Evolutionary conservation across 1,284 basidiomycete genomes (phyloP), one percentile per base, ranked within the genome.

Genomic region (Sutorius eximius): DNA sequence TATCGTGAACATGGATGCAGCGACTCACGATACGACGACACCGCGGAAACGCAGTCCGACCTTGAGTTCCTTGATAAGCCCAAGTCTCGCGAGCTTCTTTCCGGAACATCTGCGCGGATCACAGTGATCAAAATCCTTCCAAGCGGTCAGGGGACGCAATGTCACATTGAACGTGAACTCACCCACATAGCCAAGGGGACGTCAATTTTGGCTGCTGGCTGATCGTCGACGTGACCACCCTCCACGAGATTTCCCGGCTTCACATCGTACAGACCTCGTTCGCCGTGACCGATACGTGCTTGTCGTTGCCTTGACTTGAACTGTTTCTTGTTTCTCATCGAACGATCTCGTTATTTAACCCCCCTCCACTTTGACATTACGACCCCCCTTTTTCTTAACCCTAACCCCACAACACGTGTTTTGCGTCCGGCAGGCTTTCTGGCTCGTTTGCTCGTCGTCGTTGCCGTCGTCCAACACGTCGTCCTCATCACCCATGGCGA

Each of bases 51-150:
- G 81, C 54, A 90, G 82, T 0, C 95, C 95, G 10, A 99, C 83
- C 48, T 85, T 81, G 57, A 99, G 81, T 57, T 93, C 87, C 52
- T 83, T 86, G 67, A 98, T 91, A 33, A 98, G 76, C 1, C 93
- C 92, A 20, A 95, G 80, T 5, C 96, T 79, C 0, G 93, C 79
- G 0, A 99, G 83, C 69, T 95, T 96, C 77, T 98, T 98, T 12
- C 96, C 96, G 9, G 93, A 95, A 67, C 96, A 99, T 36, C 93
- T 85, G 49, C 86, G 86, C 0, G 96, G 95, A 71, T 99, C 95
- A 71, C 96, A 98, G 70, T 98, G 96, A 68, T 93, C 89, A 71
- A 99, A 98, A 71, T 98, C 96, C 93, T 94, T 50, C 11, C 16
- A 13, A 16, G 38, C 13, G 29, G 49, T 56, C 37, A 57, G 45